Conservation (phyloP, 2,329 filamentous ascomycete genomes). For the Monilinia fructicola region DNA sequence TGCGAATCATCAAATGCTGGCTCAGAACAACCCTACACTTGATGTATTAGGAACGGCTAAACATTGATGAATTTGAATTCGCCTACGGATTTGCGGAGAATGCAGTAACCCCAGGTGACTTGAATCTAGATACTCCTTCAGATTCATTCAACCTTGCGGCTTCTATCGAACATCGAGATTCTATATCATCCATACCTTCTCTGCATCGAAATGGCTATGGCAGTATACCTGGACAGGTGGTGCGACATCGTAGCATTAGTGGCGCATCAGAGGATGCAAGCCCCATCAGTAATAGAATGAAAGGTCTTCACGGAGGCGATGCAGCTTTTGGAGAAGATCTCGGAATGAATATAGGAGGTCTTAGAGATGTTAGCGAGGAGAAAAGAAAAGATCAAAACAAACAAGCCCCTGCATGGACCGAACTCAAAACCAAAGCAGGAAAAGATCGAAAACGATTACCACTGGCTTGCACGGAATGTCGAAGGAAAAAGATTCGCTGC, state of each 20-base stretch:
- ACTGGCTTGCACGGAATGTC: slow-evolving; percentile 90
- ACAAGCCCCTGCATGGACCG: slow-evolving; percentile 69
- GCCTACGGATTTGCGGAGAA: slow-evolving; percentile 49
- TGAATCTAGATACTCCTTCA: slow-evolving; percentile 31
- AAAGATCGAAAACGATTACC: slow-evolving; percentile 94
- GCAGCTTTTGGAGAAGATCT: slow-evolving; percentile 53
- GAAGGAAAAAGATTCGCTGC: slow-evolving; percentile 96
- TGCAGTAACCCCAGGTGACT: slow-evolving; percentile 40
- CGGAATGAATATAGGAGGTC: slow-evolving; percentile 49
- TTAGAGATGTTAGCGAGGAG: slow-evolving; percentile 55
- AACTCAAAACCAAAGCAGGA: slow-evolving; percentile 86
- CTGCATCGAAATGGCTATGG: slow-evolving; percentile 33
- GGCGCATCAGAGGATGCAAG: slow-evolving; percentile 41
- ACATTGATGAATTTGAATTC: slow-evolving; percentile 56
- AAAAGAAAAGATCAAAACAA: slow-evolving; percentile 59
- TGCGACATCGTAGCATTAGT: slow-evolving; percentile 35
- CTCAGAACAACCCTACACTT: slow-evolving; percentile 30
- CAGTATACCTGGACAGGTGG: slow-evolving; percentile 26
- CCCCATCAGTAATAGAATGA: slow-evolving; percentile 37
- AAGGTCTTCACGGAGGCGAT: slow-evolving; percentile 27
- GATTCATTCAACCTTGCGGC: slow-evolving; percentile 34
- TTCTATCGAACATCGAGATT: slow-evolving; percentile 32
- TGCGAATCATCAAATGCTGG: slow-evolving; percentile 13
- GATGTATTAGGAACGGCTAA: slow-evolving; percentile 30
- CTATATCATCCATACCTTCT: slow-evolving; percentile 32